phyloP scores from a whole-genome alignment of 2,329 filamentous ascomycete species.

The Ophiocordyceps camponoti-leonardi region DNA sequence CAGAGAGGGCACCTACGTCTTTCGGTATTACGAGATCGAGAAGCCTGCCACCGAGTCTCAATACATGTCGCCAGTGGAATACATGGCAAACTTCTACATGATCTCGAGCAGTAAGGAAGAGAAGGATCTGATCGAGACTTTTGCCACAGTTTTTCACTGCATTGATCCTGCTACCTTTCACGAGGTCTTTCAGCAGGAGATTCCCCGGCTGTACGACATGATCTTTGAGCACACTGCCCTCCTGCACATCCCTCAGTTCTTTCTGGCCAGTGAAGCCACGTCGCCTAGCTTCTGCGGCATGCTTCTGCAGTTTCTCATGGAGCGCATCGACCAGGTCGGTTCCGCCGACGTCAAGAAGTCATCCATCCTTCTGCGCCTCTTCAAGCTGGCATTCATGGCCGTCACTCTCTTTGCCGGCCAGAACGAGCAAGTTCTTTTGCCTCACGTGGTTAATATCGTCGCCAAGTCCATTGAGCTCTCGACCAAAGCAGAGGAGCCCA shows the following conservation, averaged over 20 bases:
- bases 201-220: constrained; percentile 90
- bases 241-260: constrained; percentile 92
- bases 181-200: constrained; percentile 95
- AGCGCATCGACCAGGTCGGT: constrained; percentile 85
- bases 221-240: constrained; percentile 93
- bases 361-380: constrained; percentile 79
- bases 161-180: constrained; percentile 97
- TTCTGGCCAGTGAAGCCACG: constrained; percentile 95
- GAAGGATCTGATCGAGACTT: constrained; percentile 92
- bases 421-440: constrained; percentile 88
- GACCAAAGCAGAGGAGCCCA: constrained; percentile 87
- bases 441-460: constrained; percentile 93
- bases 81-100: constrained; percentile 90
- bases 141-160: constrained; percentile 95
- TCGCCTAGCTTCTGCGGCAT: constrained; percentile 96
- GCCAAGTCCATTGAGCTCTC: constrained; percentile 94
- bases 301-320: constrained; percentile 95
- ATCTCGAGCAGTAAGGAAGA: constrained; percentile 88
- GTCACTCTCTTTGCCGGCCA: constrained; percentile 89
- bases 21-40: constrained; percentile 90
- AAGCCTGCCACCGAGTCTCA: constrained; percentile 56
- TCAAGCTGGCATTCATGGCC: constrained; percentile 98
- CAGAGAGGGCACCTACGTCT: constrained; percentile 88
- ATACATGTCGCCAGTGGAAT: constrained; percentile 70
- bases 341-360: constrained; percentile 84